Evolutionary conservation across 495 filamentous ascomycete species (phyloP), one percentile per base, ranked within the genome.

Genomic region (Trichoderma asperelloides): DNA sequence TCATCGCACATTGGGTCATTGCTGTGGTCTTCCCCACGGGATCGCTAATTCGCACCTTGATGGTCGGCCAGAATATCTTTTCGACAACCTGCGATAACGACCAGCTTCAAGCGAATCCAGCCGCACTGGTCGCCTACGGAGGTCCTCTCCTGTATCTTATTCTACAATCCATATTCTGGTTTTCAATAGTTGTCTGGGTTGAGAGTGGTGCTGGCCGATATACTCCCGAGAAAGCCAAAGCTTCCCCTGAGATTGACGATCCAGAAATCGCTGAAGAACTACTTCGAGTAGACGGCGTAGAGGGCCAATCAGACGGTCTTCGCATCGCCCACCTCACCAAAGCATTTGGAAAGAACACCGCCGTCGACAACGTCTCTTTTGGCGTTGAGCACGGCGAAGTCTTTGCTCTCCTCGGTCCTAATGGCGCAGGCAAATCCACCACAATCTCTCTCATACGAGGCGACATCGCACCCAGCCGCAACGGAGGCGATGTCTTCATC

Each of bases 341-440:
- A 74, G 74, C 80, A 11, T 91, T 89, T 68, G 82, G 84, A 7
- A 81, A 80, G 47, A 62, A 75, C 65, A 77, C 82, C 21, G 88
- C 89, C 0, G 86, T 91, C 8, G 79, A 89, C 43, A 80, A 91
- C 68, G 76, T 91, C 43, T 86, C 84, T 8, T 90, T 91, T 70
- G 87, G 86, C 25, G 85, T 91, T 15, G 78, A 80, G n/a, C 80
- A 79, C 33, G 83, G 86, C 21, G 86, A 90, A 72, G 84, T 89
- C 25, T 90, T 90, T 71, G 87, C 88, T 2, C 69, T 76, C 0
- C 82, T 91, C 9, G 89, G 89, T 7, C 87, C 89, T 0, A 93
- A 93, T 72, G 90, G 89, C 5, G 90, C 90, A 0, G 90, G 90
- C 33, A 93, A 93, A 73, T 86, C 84, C 3, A 91, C 88, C 1